Evolutionary conservation across 164 flowering plant species (phyloP), one percentile per base, ranked within the genome.

Genomic region (Liquidambar formosana): DNA sequence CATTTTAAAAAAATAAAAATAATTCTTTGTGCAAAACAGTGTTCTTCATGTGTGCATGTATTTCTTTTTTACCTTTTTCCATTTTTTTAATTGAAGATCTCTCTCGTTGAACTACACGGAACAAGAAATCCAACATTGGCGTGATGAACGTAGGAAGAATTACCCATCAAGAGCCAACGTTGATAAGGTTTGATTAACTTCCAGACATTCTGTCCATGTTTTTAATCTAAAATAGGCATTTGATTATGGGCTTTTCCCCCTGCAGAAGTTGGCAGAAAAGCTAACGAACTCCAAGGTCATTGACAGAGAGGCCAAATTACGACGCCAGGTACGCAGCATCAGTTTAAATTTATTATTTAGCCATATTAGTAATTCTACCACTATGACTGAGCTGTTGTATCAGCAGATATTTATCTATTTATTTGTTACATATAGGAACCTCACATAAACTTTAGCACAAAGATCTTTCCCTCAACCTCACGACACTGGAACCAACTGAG

Each of bases 121-220:
- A 28, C 73, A 87, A 82, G 99, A 95, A 85, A 78, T 93, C 52
- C 77, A 72, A 66, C 88, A 81, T 77, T 95, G 99, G 99, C 94
- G 92, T 67, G 92, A 87, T 78, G 87, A 77, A 38, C 87, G 99
- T 22, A 84, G 68, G 79, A 95, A 80, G 75, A 84, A 88, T 76
- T 82, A 83, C 67, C 99, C 99, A 27, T 77, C 93, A 58, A 79
- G 75, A 70, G 57, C 67, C 63, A 86, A 84, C 64, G 47, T 74
- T 12, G 79, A 87, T 70, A 86, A 88, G 95, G 94, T 91, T 65
- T 53, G 67, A 52, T 57, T 63, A 26, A 60, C 10, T 74, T 25
- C 38, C 23, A 41, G 56, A 18, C 19, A 48, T 57, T 15, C 45
- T 69, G 5, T 19, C 18, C 33, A 15, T 25, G 5, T 47, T 48